Conservation (phyloP, 2,329 filamentous ascomycete species). For the Scytalidium sp. region DNA sequence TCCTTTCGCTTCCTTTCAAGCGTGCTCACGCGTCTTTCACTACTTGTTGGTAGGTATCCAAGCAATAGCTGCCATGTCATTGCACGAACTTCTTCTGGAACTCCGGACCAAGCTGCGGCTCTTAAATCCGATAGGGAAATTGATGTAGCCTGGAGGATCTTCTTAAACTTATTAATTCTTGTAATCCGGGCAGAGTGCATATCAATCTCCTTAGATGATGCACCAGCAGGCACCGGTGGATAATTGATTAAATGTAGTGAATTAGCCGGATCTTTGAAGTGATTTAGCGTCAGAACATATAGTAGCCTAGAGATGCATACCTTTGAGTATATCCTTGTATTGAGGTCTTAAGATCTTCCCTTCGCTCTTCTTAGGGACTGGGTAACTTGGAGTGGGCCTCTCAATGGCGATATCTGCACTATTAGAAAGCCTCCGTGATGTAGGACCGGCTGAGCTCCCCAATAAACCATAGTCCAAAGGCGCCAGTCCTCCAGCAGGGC, state of each 20-base stretch:
- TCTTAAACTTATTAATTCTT: constrained; percentile 98
- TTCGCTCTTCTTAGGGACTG: constrained; percentile 82
- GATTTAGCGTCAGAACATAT: background rate
- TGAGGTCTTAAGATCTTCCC: constrained; percentile 95
- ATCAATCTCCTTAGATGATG: constrained; percentile 79
- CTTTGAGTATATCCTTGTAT: constrained; percentile 91
- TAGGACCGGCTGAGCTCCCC: constrained; percentile 32
- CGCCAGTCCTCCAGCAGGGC: constrained; percentile 14
- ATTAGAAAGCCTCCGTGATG: constrained; percentile 66
- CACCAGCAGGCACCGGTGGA: constrained; percentile 68
- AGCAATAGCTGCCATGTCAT: constrained; percentile 99
- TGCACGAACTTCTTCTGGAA: constrained; percentile 91
- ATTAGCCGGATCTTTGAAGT: constrained; percentile 71
- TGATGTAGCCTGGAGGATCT: constrained; percentile 85
- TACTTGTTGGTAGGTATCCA: constrained; percentile 95
- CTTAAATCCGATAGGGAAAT: constrained; percentile 83
- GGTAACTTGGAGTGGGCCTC: constrained; percentile 77
- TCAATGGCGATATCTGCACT: constrained; percentile 95
- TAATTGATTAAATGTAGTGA: constrained; percentile 93
- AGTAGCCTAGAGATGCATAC: constrained; percentile 33
- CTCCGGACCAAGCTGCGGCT: constrained; percentile 86
- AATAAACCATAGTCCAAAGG: constrained; percentile 35
- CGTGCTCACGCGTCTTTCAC: constrained; percentile 84
- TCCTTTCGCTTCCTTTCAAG: constrained; percentile 94
- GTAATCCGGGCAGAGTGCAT: constrained; percentile 83